Conservation (phyloP, 257 asterid species). For the Scutellaria minor region DNA sequence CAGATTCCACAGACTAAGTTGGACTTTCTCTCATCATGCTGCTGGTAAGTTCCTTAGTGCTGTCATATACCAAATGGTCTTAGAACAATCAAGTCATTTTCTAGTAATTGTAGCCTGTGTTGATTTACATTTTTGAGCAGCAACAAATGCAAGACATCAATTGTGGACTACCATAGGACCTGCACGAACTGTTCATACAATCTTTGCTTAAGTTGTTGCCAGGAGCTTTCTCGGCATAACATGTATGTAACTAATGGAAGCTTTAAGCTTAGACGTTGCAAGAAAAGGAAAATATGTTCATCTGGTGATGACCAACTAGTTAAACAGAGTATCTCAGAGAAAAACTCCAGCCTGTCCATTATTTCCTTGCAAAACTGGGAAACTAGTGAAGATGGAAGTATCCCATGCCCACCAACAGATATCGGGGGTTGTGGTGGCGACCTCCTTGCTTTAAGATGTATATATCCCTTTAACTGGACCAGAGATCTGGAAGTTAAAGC, state of each 20-base stretch:
- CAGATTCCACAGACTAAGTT: slow-evolving; percentile 57
- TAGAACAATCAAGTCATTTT: slow-evolving; percentile 25
- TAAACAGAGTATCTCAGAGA: slow-evolving; percentile 43
- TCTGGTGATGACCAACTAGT: slow-evolving; percentile 45
- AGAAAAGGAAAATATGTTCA: slow-evolving; percentile 51
- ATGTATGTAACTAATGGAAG: slow-evolving; percentile 31
- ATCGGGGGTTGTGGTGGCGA: slow-evolving; percentile 82
- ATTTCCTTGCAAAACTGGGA: slow-evolving; percentile 48
- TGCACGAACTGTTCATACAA: slow-evolving; percentile 80
- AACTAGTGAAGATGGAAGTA: slow-evolving; percentile 61
- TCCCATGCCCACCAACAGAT: slow-evolving; percentile 73
- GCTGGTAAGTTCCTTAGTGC: slow-evolving; percentile 64
- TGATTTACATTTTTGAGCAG: slow-evolving; percentile 55
- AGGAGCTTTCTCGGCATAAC: slow-evolving; percentile 58
- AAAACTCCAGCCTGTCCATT: slow-evolving; percentile 42
- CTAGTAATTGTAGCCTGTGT: slow-evolving; percentile 34
- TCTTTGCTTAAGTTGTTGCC: slow-evolving; percentile 86
- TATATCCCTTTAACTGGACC: slow-evolving; percentile 73
- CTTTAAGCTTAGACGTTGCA: slow-evolving; percentile 46
- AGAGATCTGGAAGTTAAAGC: slow-evolving; percentile 77
- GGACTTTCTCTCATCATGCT: slow-evolving; percentile 42
- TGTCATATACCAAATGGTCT: slow-evolving; percentile 34
- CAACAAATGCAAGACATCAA: slow-evolving; percentile 72
- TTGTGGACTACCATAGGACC: slow-evolving; percentile 90
- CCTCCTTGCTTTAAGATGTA: slow-evolving; percentile 68